A percentile compares a stretch with the other conserved stretches of the same genome.
These are phyloP conservation scores for Plantago major DNA, from an alignment of 257 asterid species.

Conservation along the genomic window DNA sequence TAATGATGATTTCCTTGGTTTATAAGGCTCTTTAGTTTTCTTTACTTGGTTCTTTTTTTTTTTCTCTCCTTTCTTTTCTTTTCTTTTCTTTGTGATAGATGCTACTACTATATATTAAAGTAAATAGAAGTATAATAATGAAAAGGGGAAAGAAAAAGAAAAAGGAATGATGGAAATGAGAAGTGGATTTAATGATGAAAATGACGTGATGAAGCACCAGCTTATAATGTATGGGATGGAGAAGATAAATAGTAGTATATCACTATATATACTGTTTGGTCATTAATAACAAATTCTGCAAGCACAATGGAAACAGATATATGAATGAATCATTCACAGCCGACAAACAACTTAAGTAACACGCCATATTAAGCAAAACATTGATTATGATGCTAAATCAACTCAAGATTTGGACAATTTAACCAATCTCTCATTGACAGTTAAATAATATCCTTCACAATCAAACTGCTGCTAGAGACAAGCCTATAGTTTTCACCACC, in stretches of 20 bases:
- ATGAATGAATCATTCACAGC: not conserved
- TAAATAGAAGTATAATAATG: not conserved
- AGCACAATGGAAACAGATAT: not conserved
- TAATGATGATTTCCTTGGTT: constrained; percentile 24
- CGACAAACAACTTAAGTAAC: constrained; percentile 7
- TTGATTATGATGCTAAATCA: not conserved
- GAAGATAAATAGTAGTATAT: not conserved
- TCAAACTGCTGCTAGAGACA: no score
- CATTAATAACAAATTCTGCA: constrained; percentile 7
- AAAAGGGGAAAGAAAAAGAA: constrained; percentile 10
- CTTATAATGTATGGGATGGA: not conserved
- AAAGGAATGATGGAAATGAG: constrained; percentile 4
- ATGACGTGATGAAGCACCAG: constrained; percentile 1
- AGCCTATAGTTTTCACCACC: no score
- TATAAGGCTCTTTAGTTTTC: constrained; percentile 17
- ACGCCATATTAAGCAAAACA: not conserved
- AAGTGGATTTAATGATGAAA: constrained; percentile 22
- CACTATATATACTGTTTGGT: constrained; percentile 3
- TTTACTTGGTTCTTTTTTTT: no score
- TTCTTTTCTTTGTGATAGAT: no score
- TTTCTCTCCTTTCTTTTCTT: no score
- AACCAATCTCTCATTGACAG: not conserved
- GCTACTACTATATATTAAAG: not conserved
- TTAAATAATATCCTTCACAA: no score
- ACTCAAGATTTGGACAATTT: constrained; percentile 7